These are phyloP conservation scores for Nannochloropsis salina DNA, from an alignment of 108 stramenopile genomes.

Conservation along the genomic window DNA sequence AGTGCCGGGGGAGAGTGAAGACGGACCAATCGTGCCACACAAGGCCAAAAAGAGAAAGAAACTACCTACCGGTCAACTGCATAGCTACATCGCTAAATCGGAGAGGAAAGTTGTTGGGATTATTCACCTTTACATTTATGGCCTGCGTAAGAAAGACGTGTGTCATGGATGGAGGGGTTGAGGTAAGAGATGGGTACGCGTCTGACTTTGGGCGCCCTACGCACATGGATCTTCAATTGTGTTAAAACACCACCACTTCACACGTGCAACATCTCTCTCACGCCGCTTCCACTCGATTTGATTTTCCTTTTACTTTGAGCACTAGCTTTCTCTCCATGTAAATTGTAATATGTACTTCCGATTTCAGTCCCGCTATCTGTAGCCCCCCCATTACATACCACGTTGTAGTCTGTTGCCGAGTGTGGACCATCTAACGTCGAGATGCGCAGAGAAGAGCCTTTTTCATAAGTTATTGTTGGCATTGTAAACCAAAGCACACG, in stretches of 20 bases:
- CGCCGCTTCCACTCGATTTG: no score
- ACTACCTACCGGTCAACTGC: background rate
- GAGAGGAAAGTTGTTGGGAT: conserved; percentile 7
- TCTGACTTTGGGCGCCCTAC: no score
- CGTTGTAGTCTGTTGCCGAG: background rate
- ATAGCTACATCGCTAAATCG: background rate
- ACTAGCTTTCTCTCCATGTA: no score
- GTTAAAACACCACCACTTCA: no score
- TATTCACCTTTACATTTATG: background rate
- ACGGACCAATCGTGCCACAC: background rate
- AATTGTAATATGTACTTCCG: no score
- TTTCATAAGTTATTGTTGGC: background rate
- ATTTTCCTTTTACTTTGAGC: no score
- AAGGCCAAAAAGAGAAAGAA: background rate
- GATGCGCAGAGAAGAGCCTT: background rate
- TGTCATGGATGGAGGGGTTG: background rate
- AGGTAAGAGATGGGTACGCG: no score
- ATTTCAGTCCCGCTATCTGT: no score
- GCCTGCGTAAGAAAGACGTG: background rate
- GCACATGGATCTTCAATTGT: no score
- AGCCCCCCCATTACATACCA: background rate
- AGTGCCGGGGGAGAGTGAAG: background rate
- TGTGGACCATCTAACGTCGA: background rate
- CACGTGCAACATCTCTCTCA: no score
- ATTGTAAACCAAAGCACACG: background rate